A percentile compares a stretch with the other conserved stretches of the same genome.
Conservation (phyloP, 768 basidiomycete genomes). For the Auriscalpium orientale region DNA sequence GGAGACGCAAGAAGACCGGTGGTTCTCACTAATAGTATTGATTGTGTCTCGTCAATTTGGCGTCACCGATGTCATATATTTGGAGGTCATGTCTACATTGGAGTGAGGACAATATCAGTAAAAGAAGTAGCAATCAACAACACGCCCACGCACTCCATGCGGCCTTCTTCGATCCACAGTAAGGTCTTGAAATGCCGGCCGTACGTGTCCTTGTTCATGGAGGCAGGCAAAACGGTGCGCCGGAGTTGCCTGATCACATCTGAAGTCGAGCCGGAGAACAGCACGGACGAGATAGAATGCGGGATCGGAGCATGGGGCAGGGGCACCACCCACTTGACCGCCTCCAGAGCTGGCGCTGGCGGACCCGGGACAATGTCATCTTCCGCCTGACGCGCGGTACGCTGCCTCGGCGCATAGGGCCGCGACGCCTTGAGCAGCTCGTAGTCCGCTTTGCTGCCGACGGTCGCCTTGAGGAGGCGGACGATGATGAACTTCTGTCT, state of each 20-base stretch:
- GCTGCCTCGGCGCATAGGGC: conserved; percentile 39
- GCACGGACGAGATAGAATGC: neutral
- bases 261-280: neutral
- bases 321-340: neutral
- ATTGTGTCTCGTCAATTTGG: conserved; percentile 27
- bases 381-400: conserved; percentile 13
- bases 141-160: conserved; percentile 17
- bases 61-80: conserved; percentile 31
- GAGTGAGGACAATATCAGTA: neutral
- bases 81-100: conserved; percentile 23
- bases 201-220: conserved; percentile 33
- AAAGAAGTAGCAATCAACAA: neutral
- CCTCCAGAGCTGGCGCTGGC: conserved; percentile 4
- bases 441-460: conserved; percentile 40
- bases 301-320: neutral
- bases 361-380: conserved; percentile 13
- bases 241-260: neutral
- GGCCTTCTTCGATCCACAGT: conserved; percentile 45
- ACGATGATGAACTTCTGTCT: conserved; percentile 41
- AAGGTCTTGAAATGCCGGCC: conserved; percentile 40
- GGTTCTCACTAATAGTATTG: conserved; percentile 36
- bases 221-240: conserved; percentile 29
- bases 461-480: conserved; percentile 34
- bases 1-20: neutral
- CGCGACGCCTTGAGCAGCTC: conserved; percentile 35